Conservation (phyloP, 352 stramenopile genomes). For the Phytophthora chlamydospora region DNA sequence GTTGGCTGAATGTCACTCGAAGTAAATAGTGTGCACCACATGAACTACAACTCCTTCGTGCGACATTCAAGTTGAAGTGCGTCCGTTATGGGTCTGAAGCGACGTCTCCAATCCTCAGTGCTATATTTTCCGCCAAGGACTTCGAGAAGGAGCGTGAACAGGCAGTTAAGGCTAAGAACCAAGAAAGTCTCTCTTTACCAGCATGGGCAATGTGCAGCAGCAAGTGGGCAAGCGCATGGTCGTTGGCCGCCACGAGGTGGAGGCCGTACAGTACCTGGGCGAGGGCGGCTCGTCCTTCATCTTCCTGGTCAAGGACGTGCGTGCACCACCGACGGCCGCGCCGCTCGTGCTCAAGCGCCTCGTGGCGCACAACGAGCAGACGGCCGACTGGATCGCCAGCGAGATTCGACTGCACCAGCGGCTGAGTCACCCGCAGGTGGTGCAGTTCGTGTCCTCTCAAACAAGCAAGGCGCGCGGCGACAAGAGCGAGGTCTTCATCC, state of each 20-base stretch:
- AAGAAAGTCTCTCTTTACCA: slow-evolving; percentile 3
- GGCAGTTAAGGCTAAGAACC: too few species aligned
- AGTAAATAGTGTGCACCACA: background rate
- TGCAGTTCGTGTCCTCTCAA: slow-evolving; percentile 71
- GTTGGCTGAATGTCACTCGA: background rate
- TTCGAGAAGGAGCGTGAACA: background rate
- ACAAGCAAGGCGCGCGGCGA: slow-evolving; percentile 41
- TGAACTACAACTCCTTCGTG: background rate
- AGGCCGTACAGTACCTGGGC: slow-evolving; percentile 76
- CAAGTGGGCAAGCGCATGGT: slow-evolving; percentile 74
- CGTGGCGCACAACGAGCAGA: slow-evolving; percentile 71
- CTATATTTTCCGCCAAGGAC: slow-evolving; percentile 6
- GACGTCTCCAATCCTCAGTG: slow-evolving; percentile 16
- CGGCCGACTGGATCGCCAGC: slow-evolving; percentile 61
- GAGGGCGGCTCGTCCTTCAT: slow-evolving; percentile 85
- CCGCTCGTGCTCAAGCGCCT: slow-evolving; percentile 79
- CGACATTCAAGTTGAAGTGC: slow-evolving; percentile 19
- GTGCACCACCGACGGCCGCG: slow-evolving; percentile 27
- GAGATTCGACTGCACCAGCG: slow-evolving; percentile 81
- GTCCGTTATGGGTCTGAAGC: slow-evolving; percentile 29
- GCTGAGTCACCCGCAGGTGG: slow-evolving; percentile 68
- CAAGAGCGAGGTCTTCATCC: slow-evolving; percentile 92
- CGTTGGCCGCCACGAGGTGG: slow-evolving; percentile 68
- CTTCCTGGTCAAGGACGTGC: slow-evolving; percentile 77
- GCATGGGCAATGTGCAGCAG: slow-evolving; percentile 81